phyloP scores from a whole-genome alignment of 2,329 filamentous ascomycete species.

The Plectosphaerella sp. region DNA sequence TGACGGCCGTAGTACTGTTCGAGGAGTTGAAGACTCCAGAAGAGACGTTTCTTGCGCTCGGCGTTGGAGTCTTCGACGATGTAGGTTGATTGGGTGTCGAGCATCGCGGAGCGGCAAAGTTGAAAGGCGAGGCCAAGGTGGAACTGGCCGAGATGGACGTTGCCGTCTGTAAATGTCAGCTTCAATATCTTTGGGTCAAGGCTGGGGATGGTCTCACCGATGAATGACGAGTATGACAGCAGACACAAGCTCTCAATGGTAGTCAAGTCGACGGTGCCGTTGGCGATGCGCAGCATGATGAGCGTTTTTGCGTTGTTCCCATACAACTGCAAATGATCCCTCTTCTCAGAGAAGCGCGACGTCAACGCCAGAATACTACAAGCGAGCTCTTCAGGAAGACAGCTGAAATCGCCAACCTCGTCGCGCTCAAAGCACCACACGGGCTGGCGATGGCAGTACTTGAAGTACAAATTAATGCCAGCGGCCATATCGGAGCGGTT shows the following conservation, averaged over 20 bases:
- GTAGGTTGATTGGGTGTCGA: slow-evolving; percentile 38
- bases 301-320: slow-evolving; percentile 33
- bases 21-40: slow-evolving; percentile 46
- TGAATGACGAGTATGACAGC: slow-evolving; percentile 43
- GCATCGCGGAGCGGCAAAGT: slow-evolving; percentile 44
- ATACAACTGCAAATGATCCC: slow-evolving; percentile 26
- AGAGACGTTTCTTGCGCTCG: slow-evolving; percentile 43
- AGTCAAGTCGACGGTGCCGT: slow-evolving; percentile 41
- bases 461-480: slow-evolving; percentile 34
- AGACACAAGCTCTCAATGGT: slow-evolving; percentile 48
- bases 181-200: not conserved
- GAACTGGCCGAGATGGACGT: slow-evolving; percentile 43
- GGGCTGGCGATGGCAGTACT: slow-evolving; percentile 37
- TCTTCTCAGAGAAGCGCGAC: slow-evolving; percentile 30
- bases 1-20: slow-evolving; percentile 46
- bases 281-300: slow-evolving; percentile 45
- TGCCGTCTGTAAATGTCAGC: slow-evolving; percentile 33
- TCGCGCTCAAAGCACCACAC: slow-evolving; percentile 41
- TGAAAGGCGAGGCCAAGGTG: slow-evolving; percentile 45
- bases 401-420: slow-evolving; percentile 27
- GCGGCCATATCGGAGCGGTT: slow-evolving; percentile 24
- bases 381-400: slow-evolving; percentile 32
- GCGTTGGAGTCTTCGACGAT: slow-evolving; percentile 23
- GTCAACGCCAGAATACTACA: slow-evolving; percentile 36
- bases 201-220: slow-evolving; percentile 28